Conservation (phyloP, 306 rosid genomes). For the Citrullus amarus region DNA sequence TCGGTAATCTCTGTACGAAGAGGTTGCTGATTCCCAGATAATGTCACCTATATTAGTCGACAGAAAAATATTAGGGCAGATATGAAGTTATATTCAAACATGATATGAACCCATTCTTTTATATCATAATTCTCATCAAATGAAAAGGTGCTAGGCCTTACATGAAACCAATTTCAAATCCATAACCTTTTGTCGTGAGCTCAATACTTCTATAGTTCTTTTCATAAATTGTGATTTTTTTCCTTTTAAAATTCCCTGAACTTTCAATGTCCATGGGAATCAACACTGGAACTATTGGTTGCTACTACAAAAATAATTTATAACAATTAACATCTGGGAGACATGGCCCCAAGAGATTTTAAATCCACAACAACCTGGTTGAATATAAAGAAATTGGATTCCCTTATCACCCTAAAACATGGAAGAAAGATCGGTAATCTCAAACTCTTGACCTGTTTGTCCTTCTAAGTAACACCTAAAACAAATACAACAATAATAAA, state of each 20-base stretch:
- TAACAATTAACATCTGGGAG: neutral
- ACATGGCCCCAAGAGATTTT: neutral
- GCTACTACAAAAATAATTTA: neutral
- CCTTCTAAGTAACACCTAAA: neutral
- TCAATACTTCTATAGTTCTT: neutral
- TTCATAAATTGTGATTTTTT: neutral
- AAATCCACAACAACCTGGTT: neutral
- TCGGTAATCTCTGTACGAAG: slow-evolving; percentile 67
- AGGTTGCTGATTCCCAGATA: slow-evolving; percentile 81
- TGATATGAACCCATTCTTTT: neutral
- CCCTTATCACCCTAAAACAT: neutral
- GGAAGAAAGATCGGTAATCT: neutral
- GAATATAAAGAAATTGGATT: neutral
- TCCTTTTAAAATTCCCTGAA: neutral
- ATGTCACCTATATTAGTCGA: slow-evolving; percentile 44
- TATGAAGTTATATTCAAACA: neutral
- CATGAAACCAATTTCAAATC: neutral
- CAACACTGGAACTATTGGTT: neutral
- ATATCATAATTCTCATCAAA: neutral
- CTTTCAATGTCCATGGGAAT: neutral
- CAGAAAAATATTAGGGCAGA: neutral
- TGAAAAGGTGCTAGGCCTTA: neutral
- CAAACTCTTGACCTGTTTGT: neutral
- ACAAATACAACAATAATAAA: neutral
- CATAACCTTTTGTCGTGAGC: neutral